Base-by-base conservation (phyloP, 176 grass and related monocot genomes). In the Aegilops speltoides region DNA sequence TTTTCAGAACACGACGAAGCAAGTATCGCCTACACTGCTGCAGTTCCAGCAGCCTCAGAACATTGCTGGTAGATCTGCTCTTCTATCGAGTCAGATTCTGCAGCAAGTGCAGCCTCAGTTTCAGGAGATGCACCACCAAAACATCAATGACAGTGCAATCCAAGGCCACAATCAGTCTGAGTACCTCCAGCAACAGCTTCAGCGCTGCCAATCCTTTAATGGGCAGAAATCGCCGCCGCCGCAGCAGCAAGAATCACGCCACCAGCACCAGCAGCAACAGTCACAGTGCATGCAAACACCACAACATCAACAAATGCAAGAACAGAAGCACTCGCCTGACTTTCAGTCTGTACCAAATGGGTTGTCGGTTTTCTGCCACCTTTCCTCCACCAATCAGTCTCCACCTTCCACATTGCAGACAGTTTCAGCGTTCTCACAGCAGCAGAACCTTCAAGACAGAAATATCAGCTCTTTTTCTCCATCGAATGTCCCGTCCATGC, bases 31-130 rank as follows among this genome's bases (percentile, higher is more conserved):
- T 31, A 54, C 87, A 41, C 59, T 94, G 56, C 73, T 98, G 89
- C 96, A 95, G 80, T 98, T 95, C 84, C 96, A 94, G 79, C 91
- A 91, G 82, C 81, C 90, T 76, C 86, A 95, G 16, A 92, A 89
- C 45, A 83, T 74, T 79, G 80, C 41, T 83, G 76, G 84, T 85
- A 88, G 88, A 78, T 73, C 82, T 67, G 10, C 86, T 80, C 77
- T 92, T 80, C 81, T 87, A 33, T 78, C 90, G 6, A 95, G 82
- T 83, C 91, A 95, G 80, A 84, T 98, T 80, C 32, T 91, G 84
- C 91, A 92, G 45, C 87, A 93, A 82, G 70, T 86, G 63, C 93
- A 94, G 56, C 87, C 87, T 83, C 89, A 90, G 37, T 90, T 88
- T 88, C 89, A 88, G 83, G 85, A 94, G 75, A 81, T 82, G 52